Evolutionary conservation across 2,329 filamentous ascomycete genomes (phyloP).

Genomic region (Cladophialophora exuberans): DNA sequence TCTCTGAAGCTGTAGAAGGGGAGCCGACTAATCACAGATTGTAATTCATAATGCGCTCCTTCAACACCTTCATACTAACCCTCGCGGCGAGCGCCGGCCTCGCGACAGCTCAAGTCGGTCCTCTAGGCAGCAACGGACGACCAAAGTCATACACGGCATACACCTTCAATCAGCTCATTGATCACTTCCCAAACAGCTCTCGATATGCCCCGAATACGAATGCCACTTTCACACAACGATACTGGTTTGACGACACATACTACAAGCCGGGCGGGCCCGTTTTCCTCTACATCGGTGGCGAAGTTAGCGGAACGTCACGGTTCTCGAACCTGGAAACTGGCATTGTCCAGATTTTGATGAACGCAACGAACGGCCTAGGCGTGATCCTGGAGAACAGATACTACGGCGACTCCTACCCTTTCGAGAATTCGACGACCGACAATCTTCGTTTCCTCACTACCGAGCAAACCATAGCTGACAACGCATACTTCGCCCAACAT

Average conservation of each 20-base stretch:
- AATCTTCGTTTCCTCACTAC: constrained; percentile 48
- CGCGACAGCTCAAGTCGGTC: constrained; percentile 25
- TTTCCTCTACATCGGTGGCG: constrained; percentile 42
- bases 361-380: constrained; percentile 57
- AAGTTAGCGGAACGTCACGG: constrained; percentile 44
- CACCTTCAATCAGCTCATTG: constrained; percentile 29
- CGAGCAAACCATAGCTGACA: constrained; percentile 49
- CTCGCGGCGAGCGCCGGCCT: constrained; percentile 16
- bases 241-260: constrained; percentile 58
- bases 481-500: constrained; percentile 48
- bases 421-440: constrained; percentile 42
- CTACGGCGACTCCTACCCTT: constrained; percentile 47
- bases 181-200: constrained; percentile 29
- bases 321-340: constrained; percentile 49
- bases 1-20: no score
- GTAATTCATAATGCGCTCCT: constrained; percentile 7
- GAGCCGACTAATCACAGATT: no score
- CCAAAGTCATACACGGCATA: constrained; percentile 30
- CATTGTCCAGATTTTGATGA: constrained; percentile 58
- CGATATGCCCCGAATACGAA: constrained; percentile 29
- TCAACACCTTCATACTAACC: constrained; percentile 1
- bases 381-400: constrained; percentile 49
- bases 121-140: constrained; percentile 23
- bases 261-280: constrained; percentile 59
- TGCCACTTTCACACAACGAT: constrained; percentile 59